phyloP scores from a whole-genome alignment of 352 stramenopile genomes.

The Vaucheria bursata region DNA sequence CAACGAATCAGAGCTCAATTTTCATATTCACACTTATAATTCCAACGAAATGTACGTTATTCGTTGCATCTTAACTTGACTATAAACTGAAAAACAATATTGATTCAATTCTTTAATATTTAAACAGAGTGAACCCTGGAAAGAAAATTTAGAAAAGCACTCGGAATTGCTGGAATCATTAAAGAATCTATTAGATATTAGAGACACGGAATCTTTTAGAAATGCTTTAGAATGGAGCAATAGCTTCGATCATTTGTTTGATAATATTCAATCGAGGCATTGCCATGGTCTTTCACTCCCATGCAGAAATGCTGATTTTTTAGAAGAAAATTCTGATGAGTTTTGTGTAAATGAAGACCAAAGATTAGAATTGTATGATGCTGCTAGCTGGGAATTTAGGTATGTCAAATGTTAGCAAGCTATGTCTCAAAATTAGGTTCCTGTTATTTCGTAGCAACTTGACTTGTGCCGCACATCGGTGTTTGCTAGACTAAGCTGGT shows the following conservation, averaged over 20 bases:
- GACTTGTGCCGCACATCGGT: no score
- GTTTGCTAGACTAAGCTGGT: no score
- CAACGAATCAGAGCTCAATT: no score
- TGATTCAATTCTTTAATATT: no score
- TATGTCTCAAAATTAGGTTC: no score
- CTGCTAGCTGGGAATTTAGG: neutral
- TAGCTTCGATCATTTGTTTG: slow-evolving; percentile 18
- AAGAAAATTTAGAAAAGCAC: neutral
- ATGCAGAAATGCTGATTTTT: neutral
- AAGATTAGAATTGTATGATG: neutral
- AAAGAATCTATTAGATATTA: neutral
- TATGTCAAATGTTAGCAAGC: no score
- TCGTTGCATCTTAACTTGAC: no score
- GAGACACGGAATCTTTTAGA: neutral
- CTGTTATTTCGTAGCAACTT: no score
- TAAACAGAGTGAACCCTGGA: neutral
- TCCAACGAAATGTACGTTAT: no score
- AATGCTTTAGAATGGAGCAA: neutral
- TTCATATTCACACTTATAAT: no score
- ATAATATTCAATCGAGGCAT: slow-evolving; percentile 8
- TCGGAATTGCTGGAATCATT: neutral
- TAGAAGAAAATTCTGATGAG: neutral
- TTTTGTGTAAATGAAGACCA: slow-evolving; percentile 1
- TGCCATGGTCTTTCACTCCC: slow-evolving; percentile 1
- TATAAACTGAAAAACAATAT: no score